Conservation (phyloP, 2,329 filamentous ascomycete species). For the Aureobasidium musti region DNA sequence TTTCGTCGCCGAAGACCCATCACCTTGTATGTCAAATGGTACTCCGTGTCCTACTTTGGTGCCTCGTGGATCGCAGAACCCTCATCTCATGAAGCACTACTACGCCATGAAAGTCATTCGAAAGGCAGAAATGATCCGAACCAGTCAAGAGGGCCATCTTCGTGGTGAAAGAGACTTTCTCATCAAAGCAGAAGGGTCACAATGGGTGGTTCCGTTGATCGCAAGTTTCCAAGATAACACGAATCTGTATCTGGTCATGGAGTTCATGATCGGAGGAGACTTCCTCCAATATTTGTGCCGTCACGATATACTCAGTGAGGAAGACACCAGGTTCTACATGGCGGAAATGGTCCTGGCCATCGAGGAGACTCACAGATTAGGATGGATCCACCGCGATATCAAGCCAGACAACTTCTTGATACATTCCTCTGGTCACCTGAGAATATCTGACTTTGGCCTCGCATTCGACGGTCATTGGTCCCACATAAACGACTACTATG, state of each 20-base stretch:
- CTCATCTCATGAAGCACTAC: conserved; percentile 55
- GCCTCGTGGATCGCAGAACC: not conserved
- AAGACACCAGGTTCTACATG: conserved; percentile 79
- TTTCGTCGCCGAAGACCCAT: not conserved
- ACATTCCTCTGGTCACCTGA: conserved; percentile 81
- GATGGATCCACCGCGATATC: conserved; percentile 92
- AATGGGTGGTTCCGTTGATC: conserved; percentile 86
- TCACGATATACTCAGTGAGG: conserved; percentile 78
- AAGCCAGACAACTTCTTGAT: conserved; percentile 98
- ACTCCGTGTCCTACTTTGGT: not conserved
- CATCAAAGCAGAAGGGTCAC: conserved; percentile 81
- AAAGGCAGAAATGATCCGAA: conserved; percentile 89
- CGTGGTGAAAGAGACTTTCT: conserved; percentile 90
- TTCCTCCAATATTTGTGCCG: conserved; percentile 85
- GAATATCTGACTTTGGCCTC: conserved; percentile 94
- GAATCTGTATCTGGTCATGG: conserved; percentile 92
- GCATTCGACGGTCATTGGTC: conserved; percentile 96
- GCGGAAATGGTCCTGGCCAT: conserved; percentile 96
- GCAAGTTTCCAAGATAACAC: conserved; percentile 84
- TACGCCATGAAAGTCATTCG: conserved; percentile 98
- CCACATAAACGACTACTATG: conserved; percentile 85
- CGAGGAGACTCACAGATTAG: conserved; percentile 83
- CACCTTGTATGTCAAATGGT: not conserved
- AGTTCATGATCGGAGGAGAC: conserved; percentile 96
- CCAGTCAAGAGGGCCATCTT: conserved; percentile 88